Percentiles rank a stretch among this genome's conserved stretches.
These are phyloP conservation scores for Pinus taeda DNA, from an alignment of 75 land plant species.

Conservation along the genomic window DNA sequence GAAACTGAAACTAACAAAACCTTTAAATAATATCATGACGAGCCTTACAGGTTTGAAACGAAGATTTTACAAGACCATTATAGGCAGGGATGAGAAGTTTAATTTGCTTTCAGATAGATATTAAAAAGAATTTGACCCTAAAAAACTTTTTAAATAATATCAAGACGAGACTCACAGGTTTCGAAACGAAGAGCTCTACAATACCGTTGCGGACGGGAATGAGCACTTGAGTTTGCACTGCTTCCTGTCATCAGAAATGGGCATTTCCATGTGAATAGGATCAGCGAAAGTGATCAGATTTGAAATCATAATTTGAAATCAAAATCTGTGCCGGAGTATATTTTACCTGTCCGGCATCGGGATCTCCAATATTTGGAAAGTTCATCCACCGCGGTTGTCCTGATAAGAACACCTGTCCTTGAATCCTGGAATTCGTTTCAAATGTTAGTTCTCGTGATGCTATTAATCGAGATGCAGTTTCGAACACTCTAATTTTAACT, in stretches of 20 bases:
- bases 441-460: background rate
- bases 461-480: too few relatives aligned
- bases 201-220: conserved; percentile 69
- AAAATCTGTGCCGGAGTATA: background rate
- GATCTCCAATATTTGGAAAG: conserved; percentile 24
- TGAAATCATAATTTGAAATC: background rate
- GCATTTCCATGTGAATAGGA: conserved; percentile 1
- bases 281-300: background rate
- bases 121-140: too few relatives aligned
- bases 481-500: too few relatives aligned
- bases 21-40: too few relatives aligned
- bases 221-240: conserved; percentile 45
- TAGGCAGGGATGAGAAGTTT: too few relatives aligned
- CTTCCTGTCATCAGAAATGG: conserved; percentile 37
- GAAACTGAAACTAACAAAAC: too few relatives aligned
- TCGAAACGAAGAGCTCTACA: conserved; percentile 61
- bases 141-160: too few relatives aligned
- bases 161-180: conserved; percentile 39
- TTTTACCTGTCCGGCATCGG: conserved; percentile 18
- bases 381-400: conserved; percentile 67
- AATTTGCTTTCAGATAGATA: too few relatives aligned
- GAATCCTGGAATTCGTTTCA: conserved; percentile 33
- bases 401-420: conserved; percentile 52
- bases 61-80: too few relatives aligned
- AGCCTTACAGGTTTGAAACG: too few relatives aligned